phyloP scores from a whole-genome alignment of 139 green algal species.

The Pleodorina starrii region DNA sequence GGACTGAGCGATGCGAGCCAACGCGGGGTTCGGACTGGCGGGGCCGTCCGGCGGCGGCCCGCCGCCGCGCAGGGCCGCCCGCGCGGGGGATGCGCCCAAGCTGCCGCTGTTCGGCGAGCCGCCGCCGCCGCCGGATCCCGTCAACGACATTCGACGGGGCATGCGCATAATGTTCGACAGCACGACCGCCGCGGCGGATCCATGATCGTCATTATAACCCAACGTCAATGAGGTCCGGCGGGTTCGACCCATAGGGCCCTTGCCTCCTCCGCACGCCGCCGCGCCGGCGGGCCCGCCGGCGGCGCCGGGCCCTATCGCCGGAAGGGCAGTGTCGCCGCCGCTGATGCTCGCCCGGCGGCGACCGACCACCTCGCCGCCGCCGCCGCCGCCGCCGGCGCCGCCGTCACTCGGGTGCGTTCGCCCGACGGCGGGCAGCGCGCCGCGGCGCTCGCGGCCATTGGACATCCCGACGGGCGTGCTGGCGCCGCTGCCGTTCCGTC shows the following conservation, averaged over 20 bases:
- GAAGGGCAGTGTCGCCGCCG: not conserved
- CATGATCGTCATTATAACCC: not conserved
- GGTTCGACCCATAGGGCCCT: not conserved
- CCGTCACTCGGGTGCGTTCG: not conserved
- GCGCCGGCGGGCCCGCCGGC: not conserved
- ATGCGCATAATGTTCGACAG: not conserved
- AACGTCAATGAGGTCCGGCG: not conserved
- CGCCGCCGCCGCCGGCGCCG: not conserved
- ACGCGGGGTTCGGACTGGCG: no score
- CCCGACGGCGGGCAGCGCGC: not conserved
- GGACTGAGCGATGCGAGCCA: no score
- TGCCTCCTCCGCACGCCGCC: not conserved
- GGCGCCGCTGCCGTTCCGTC: not conserved
- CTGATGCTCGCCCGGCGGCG: slow-evolving; percentile 8
- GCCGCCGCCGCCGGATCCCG: not conserved
- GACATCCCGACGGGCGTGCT: not conserved
- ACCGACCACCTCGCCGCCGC: not conserved
- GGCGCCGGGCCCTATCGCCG: not conserved
- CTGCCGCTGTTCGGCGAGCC: no score
- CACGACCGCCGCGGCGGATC: no score
- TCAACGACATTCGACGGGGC: not conserved
- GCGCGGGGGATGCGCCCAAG: no score
- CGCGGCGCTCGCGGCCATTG: not conserved
- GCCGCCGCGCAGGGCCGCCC: no score
- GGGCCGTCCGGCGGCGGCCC: no score